Evolutionary conservation across 2,329 filamentous ascomycete genomes (phyloP).

Genomic region (Metarhizium guizhouense): DNA sequence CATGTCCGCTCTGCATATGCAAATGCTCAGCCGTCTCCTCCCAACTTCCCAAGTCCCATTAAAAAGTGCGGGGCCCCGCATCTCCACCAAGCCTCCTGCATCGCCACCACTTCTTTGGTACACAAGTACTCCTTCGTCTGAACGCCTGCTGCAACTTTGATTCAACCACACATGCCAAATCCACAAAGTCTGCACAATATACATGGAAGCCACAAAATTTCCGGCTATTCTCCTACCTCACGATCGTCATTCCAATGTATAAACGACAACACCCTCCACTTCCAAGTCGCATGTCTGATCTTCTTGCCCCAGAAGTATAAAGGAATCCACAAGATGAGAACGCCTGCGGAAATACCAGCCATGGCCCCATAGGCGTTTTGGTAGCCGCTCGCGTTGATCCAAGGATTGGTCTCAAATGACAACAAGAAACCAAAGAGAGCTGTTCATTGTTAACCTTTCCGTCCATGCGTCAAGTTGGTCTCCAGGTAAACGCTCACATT

Average conservation of each 20-base stretch:
- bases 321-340: slow-evolving; percentile 39
- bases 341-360: slow-evolving; percentile 40
- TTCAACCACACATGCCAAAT: too few relatives aligned
- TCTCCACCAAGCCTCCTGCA: too few relatives aligned
- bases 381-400: slow-evolving; percentile 43
- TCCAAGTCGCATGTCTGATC: slow-evolving; percentile 37
- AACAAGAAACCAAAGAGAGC: slow-evolving; percentile 49
- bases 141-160: too few relatives aligned
- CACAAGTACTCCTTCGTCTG: too few relatives aligned
- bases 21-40: too few relatives aligned
- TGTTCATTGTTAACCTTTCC: slow-evolving; percentile 13
- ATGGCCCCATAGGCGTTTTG: slow-evolving; percentile 44
- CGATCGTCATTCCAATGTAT: slow-evolving; percentile 43
- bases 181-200: too few relatives aligned
- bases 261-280: slow-evolving; percentile 36
- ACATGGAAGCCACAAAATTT: not conserved
- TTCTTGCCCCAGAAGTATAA: slow-evolving; percentile 42
- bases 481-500: slow-evolving; percentile 28
- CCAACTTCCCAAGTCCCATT: too few relatives aligned
- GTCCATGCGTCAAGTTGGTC: not conserved
- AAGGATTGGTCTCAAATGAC: slow-evolving; percentile 52
- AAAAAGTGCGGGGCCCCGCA: too few relatives aligned
- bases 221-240: slow-evolving; percentile 43
- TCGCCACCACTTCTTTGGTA: too few relatives aligned
- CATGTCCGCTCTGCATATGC: too few relatives aligned